Evolutionary conservation across 2,329 filamentous ascomycete genomes (phyloP).

Genomic region (Cytospora schulzeri): DNA sequence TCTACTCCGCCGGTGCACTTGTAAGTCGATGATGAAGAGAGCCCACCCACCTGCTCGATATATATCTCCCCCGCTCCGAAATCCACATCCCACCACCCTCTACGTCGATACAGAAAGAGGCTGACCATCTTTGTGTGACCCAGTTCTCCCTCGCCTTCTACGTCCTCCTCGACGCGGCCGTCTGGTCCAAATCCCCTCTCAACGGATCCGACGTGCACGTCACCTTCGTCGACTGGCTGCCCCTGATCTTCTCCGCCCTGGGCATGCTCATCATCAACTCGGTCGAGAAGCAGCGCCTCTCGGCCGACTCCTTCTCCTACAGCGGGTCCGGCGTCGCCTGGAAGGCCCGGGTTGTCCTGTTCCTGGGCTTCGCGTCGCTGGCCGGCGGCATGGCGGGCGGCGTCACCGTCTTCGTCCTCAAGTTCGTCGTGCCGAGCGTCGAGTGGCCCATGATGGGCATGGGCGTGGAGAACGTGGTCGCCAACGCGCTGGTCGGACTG

Average conservation of each 20-base stretch:
- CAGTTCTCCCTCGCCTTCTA: conserved; percentile 72
- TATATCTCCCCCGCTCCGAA: not conserved
- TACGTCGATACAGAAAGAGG: not conserved
- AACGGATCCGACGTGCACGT: conserved; percentile 66
- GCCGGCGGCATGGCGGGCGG: conserved; percentile 70
- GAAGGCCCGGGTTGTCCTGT: conserved; percentile 69
- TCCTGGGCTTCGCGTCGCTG: conserved; percentile 66
- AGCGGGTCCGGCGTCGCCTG: conserved; percentile 65
- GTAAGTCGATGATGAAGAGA: conserved; percentile 45
- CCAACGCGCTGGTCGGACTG: conserved; percentile 64
- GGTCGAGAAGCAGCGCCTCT: conserved; percentile 67
- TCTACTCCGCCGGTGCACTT: conserved; percentile 64
- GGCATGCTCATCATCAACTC: conserved; percentile 74
- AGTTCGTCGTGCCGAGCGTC: conserved; percentile 61
- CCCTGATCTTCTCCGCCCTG: conserved; percentile 66
- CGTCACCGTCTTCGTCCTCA: conserved; percentile 68
- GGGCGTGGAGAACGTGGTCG: conserved; percentile 67
- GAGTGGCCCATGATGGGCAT: conserved; percentile 63
- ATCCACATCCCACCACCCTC: not conserved
- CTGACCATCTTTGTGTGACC: conserved; percentile 19
- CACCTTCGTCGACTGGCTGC: conserved; percentile 70
- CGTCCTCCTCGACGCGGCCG: conserved; percentile 67
- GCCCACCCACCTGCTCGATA: not conserved
- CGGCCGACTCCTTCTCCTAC: conserved; percentile 65
- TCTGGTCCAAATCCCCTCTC: conserved; percentile 63